Conservation (phyloP, 352 stramenopile species). For the Globisporangium takayamanum region DNA sequence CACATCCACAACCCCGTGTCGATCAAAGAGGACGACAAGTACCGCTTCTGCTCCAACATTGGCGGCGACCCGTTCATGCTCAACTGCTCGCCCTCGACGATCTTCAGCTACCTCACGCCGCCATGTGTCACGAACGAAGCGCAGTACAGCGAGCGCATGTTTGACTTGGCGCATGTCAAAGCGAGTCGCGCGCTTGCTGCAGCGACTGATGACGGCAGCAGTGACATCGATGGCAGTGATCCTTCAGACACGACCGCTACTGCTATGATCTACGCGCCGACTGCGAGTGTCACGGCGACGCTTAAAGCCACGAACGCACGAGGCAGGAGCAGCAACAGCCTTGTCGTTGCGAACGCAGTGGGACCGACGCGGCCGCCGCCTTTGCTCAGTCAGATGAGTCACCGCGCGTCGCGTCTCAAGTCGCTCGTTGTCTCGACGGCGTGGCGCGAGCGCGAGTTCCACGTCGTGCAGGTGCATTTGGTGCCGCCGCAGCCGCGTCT, state of each 20-base stretch:
- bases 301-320: neutral
- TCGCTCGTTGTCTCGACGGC: constrained; percentile 5
- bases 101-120: constrained; percentile 33
- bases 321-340: neutral
- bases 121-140: constrained; percentile 42
- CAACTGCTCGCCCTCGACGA: constrained; percentile 44
- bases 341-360: neutral
- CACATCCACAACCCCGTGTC: constrained; percentile 43
- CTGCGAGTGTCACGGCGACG: no score
- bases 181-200: constrained; percentile 14
- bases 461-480: constrained; percentile 31
- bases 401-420: neutral
- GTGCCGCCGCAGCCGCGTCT: constrained; percentile 27
- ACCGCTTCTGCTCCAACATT: constrained; percentile 60
- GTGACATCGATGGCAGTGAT: neutral
- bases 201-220: neutral
- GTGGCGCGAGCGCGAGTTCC: constrained; percentile 41
- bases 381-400: neutral
- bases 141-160: constrained; percentile 20
- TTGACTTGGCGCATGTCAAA: constrained; percentile 19
- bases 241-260: neutral
- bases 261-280: neutral
- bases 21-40: constrained; percentile 43
- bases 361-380: neutral
- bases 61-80: constrained; percentile 46